These are phyloP conservation scores for Oenanthe sinensis DNA, from an alignment of 129 eudicot species.

Conservation along the genomic window DNA sequence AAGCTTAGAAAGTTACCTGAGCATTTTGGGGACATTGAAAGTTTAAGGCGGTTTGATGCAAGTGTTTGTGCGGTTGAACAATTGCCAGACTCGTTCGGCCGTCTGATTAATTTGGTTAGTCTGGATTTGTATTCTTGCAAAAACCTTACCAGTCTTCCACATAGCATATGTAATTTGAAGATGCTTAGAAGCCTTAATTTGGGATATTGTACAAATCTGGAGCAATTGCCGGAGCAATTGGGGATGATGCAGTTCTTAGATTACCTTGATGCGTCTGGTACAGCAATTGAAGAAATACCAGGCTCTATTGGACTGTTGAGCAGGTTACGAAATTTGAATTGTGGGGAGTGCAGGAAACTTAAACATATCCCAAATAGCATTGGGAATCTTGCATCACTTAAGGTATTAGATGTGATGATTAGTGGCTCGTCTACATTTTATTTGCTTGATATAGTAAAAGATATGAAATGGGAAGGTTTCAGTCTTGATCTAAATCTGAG, in stretches of 20 bases:
- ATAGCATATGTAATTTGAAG: background rate
- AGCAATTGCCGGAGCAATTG: background rate
- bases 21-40: background rate
- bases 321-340: background rate
- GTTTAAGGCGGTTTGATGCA: no score
- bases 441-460: background rate
- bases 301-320: background rate
- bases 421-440: no score
- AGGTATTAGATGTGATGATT: background rate
- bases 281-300: background rate
- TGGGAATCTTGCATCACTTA: background rate
- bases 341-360: no score
- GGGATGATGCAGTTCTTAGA: background rate
- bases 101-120: no score
- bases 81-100: background rate
- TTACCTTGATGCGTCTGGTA: background rate
- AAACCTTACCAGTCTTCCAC: background rate
- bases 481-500: background rate
- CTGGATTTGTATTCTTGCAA: no score
- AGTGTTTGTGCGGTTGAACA: no score
- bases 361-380: background rate
- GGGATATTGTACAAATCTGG: background rate
- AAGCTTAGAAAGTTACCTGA: background rate
- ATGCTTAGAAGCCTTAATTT: no score
- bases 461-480: no score